phyloP scores from a whole-genome alignment of 2,329 filamentous ascomycete species.

The Stagonosporopsis chrysanthemi region DNA sequence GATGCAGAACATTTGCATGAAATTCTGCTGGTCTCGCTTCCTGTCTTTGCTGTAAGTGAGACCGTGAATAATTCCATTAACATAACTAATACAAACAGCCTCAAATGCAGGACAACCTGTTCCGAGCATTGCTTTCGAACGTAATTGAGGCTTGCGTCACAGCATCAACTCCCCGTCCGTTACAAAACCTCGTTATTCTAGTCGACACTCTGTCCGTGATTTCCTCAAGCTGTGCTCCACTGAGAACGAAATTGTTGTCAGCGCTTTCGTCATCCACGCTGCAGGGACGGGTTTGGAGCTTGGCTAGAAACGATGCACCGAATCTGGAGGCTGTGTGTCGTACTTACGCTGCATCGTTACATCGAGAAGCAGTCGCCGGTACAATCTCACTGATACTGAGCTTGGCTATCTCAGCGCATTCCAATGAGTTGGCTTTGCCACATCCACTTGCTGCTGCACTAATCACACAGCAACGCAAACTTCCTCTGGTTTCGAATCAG shows the following conservation, averaged over 20 bases:
- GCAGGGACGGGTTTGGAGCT: conserved; percentile 28
- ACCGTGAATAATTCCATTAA: background rate
- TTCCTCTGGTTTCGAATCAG: conserved; percentile 12
- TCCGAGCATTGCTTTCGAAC: conserved; percentile 25
- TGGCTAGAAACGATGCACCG: conserved; percentile 19
- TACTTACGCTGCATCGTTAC: conserved; percentile 20
- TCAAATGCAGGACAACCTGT: conserved; percentile 26
- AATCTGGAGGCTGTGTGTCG: conserved; percentile 20
- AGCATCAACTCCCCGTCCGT: conserved; percentile 7
- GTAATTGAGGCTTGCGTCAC: conserved; percentile 26
- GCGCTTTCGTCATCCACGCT: conserved; percentile 37
- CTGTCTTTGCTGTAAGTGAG: conserved; percentile 37
- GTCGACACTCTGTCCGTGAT: conserved; percentile 28
- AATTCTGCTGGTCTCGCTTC: conserved; percentile 34
- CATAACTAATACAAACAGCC: conserved; percentile 25
- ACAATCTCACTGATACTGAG: conserved; percentile 42
- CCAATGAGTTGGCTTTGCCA: conserved; percentile 27
- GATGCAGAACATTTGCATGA: conserved; percentile 25
- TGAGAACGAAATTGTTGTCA: conserved; percentile 34
- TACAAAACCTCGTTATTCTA: conserved; percentile 23
- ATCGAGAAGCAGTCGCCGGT: conserved; percentile 29
- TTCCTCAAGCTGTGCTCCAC: conserved; percentile 16
- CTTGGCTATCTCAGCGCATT: conserved; percentile 27
- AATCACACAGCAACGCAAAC: conserved; percentile 38
- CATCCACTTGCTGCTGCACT: conserved; percentile 30